Conservation (phyloP, 768 basidiomycete genomes). For the Phlegmacium glaucopus region DNA sequence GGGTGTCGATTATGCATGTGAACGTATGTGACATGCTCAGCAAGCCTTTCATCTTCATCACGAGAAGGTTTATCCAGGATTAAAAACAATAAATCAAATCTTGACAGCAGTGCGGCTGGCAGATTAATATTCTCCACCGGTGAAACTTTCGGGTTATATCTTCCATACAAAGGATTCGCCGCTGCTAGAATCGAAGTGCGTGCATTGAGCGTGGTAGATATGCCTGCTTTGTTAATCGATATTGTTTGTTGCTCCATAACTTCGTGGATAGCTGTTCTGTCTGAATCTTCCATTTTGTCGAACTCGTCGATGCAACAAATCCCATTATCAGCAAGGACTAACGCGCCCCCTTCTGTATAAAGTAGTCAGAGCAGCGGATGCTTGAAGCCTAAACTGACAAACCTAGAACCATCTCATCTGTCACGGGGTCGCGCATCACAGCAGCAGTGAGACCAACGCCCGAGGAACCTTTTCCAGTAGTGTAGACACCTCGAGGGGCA, state of each 20-base stretch:
- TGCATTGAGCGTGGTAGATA: conserved; percentile 96
- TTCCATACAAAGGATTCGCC: conserved; percentile 95
- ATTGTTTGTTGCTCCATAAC: conserved; percentile 99
- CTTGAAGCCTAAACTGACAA: conserved; percentile 23
- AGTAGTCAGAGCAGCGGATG: not conserved
- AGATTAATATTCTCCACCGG: conserved; percentile 99
- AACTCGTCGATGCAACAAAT: conserved; percentile 99
- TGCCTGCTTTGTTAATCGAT: conserved; percentile 98
- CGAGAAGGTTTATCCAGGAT: conserved; percentile 94
- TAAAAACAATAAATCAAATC: conserved; percentile 95
- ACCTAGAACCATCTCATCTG: conserved; percentile 99
- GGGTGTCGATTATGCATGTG: conserved; percentile 96
- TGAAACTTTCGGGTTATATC: conserved; percentile 97
- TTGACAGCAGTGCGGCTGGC: conserved; percentile 91
- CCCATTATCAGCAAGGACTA: conserved; percentile 97
- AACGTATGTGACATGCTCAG: conserved; percentile 96
- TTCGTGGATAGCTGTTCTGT: conserved; percentile 98
- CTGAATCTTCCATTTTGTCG: conserved; percentile 99
- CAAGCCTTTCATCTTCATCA: conserved; percentile 94
- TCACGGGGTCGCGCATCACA: conserved; percentile 98
- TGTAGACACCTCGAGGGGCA: conserved; percentile 96
- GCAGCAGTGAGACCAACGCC: conserved; percentile 99
- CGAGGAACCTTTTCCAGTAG: conserved; percentile 97
- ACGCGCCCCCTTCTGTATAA: conserved; percentile 91
- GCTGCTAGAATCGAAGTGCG: conserved; percentile 97